Evolutionary conservation across 169 alveolate genomes (phyloP), one percentile per base, ranked within the genome.

Genomic region (Condylostoma magnum): DNA sequence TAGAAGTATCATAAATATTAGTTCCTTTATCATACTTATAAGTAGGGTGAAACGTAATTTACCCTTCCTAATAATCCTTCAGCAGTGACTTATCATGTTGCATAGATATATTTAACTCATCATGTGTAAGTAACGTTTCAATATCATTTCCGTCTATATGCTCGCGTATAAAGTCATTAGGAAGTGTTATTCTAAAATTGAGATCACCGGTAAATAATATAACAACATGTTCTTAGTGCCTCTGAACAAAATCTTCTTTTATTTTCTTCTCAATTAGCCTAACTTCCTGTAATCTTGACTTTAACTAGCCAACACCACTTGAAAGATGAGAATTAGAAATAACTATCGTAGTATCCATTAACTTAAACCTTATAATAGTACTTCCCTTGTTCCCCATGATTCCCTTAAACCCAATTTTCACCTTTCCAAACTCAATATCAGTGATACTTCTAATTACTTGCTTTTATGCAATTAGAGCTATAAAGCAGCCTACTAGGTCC

Each of bases 241-340:
- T 63, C 65, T 53, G 22, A 28, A 37, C 25, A 57, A 34, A 12
- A 48, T 41, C 31, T 60, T 63, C 90, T 52, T n/a, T n/a, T n/a
- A n/a, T n/a, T n/a, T n/a, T n/a, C n/a, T 77, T 58, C 69, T 67
- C 74, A 65, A 69, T 82, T 74, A 31, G 84, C 84, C 46, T 77
- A 46, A 89, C 70, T 47, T 92, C 86, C 10, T 73, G 69, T 47
- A 72, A 60, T 51, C 95, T 80, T 53, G 92, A 95, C 67, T 88
- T 90, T 12, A 70, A 80, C 34, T 90, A 68, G 22, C 87, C 90
- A n/a, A n/a, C n/a, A 0, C 28, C 46, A 4, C 58, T 54, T 5
- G 73, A 38, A 15, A 63, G 33, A 44, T 63, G 73, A 30, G 25
- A 22, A 41, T 63, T 63, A 37, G 46, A 18, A 20, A 63, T 22